phyloP scores from a whole-genome alignment of 768 basidiomycete genomes.

The Pulveroboletus sp. region DNA sequence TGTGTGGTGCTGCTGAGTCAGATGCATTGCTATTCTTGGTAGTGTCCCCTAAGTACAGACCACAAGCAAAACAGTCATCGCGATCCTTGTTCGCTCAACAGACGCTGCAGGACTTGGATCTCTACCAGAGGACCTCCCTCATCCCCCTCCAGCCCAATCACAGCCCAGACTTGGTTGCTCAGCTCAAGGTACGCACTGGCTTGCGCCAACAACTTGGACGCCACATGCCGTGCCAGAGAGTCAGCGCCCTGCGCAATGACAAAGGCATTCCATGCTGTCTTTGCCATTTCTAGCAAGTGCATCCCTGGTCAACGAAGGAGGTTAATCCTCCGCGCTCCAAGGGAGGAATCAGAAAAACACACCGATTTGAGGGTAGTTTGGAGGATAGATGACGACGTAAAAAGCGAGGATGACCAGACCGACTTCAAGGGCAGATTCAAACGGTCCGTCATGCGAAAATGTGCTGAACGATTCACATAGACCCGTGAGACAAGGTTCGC shows the following conservation, averaged over 20 bases:
- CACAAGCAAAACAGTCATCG: neutral
- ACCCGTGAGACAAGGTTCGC: conserved; percentile 52
- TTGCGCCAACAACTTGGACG: conserved; percentile 25
- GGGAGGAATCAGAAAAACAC: conserved; percentile 12
- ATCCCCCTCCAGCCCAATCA: conserved; percentile 63
- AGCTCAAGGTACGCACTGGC: conserved; percentile 37
- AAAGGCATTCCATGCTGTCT: conserved; percentile 69
- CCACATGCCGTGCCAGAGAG: neutral
- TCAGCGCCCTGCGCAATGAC: conserved; percentile 30
- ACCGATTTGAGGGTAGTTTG: conserved; percentile 82
- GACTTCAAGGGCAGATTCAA: conserved; percentile 44
- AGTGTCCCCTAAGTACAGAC: too few species aligned
- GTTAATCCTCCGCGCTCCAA: neutral
- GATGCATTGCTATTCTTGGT: neutral
- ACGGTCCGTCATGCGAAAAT: conserved; percentile 64
- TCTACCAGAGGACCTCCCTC: conserved; percentile 55
- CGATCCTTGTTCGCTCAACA: conserved; percentile 30
- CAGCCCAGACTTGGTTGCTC: conserved; percentile 37
- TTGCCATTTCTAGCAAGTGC: conserved; percentile 71
- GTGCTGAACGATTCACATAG: conserved; percentile 63
- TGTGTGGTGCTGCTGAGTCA: conserved; percentile 18
- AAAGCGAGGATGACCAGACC: conserved; percentile 60
- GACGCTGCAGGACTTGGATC: conserved; percentile 38
- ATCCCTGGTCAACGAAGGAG: conserved; percentile 43
- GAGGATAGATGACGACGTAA: conserved; percentile 68